These are phyloP conservation scores for Solioccasus polychromus DNA, from an alignment of 768 basidiomycete species.

Conservation along the genomic window DNA sequence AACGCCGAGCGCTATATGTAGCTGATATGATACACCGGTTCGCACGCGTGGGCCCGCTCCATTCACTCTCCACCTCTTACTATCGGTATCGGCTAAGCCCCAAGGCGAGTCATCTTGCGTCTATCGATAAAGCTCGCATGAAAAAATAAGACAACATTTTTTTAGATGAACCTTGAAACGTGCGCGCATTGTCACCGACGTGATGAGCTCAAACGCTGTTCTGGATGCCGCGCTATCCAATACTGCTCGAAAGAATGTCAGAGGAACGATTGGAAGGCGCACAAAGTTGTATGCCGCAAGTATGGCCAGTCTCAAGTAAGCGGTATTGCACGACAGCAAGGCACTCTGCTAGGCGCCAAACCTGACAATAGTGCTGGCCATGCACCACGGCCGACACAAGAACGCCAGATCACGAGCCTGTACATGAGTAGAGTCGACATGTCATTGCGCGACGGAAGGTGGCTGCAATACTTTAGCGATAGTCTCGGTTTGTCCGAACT, in stretches of 20 bases:
- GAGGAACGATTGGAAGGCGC: neutral
- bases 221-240: neutral
- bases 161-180: no score
- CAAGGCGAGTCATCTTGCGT: no score
- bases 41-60: no score
- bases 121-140: no score
- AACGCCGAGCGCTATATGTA: no score
- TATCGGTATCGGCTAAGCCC: no score
- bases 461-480: neutral
- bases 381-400: neutral
- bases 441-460: neutral
- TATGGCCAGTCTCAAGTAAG: neutral
- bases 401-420: neutral
- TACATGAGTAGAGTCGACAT: neutral
- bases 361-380: no score
- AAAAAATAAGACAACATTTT: no score
- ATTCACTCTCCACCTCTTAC: no score
- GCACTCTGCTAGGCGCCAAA: no score
- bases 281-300: neutral
- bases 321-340: no score
- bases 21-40: no score
- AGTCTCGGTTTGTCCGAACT: neutral
- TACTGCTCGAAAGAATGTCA: slow-evolving; percentile 1
- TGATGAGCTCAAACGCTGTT: neutral
- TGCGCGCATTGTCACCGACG: neutral